Evolutionary conservation across 2,329 filamentous ascomycete genomes (phyloP).

Genomic region (Aureobasidium subglaciale): DNA sequence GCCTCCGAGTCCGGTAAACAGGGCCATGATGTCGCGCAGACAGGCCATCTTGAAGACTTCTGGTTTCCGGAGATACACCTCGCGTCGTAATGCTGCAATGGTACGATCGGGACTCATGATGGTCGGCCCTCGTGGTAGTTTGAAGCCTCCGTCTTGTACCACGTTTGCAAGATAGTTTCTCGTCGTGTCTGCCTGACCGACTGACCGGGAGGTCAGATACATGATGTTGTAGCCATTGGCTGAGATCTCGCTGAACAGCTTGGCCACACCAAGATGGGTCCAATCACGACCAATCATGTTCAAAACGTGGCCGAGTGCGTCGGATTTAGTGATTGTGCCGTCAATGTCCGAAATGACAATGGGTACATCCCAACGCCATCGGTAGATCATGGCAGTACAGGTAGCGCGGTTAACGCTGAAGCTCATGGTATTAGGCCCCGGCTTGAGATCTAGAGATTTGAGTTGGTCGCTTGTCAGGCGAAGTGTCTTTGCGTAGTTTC

Average conservation of each 20-base stretch:
- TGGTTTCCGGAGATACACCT: slow-evolving; percentile 91
- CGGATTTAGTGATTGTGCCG: slow-evolving; percentile 87
- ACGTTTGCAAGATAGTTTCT: slow-evolving; percentile 85
- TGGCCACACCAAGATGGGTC: slow-evolving; percentile 94
- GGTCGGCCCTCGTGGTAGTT: slow-evolving; percentile 80
- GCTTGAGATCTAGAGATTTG: slow-evolving; percentile 72
- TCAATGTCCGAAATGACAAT: slow-evolving; percentile 99
- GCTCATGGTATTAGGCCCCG: slow-evolving; percentile 86
- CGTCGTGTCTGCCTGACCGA: slow-evolving; percentile 88
- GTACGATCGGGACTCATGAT: slow-evolving; percentile 93
- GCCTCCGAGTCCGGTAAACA: slow-evolving; percentile 53
- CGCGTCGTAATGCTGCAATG: slow-evolving; percentile 83
- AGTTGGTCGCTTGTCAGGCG: slow-evolving; percentile 92
- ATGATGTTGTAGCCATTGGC: slow-evolving; percentile 98
- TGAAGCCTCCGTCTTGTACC: slow-evolving; percentile 75
- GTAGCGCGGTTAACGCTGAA: slow-evolving; percentile 95
- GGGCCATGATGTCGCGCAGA: slow-evolving; percentile 80
- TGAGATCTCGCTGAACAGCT: slow-evolving; percentile 91
- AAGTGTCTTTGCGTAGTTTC: slow-evolving; percentile 94
- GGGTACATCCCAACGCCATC: slow-evolving; percentile 85
- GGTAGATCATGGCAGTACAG: slow-evolving; percentile 85
- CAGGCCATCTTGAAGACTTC: slow-evolving; percentile 99
- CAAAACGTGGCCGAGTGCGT: slow-evolving; percentile 66
- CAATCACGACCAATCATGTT: slow-evolving; percentile 97
- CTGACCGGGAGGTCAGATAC: slow-evolving; percentile 89